phyloP scores from a whole-genome alignment of 495 filamentous ascomycete genomes.

The Lasiosphaeris hirsuta region DNA sequence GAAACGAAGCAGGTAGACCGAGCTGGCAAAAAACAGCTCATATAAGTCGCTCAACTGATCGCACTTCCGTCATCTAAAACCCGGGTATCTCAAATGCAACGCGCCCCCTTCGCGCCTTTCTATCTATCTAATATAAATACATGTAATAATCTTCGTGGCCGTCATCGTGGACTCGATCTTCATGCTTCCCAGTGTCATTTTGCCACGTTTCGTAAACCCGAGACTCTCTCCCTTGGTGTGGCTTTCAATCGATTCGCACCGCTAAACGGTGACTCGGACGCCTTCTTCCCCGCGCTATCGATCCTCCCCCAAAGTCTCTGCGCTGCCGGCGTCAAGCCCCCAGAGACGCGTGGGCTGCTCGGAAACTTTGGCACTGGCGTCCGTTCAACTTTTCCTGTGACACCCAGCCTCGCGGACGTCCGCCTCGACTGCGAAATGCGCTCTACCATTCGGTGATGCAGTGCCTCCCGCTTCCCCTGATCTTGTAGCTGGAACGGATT shows the following conservation, averaged over 20 bases:
- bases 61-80: background rate
- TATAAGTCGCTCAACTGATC: background rate
- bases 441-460: slow-evolving; percentile 92
- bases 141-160: background rate
- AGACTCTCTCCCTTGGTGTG: slow-evolving; percentile 21
- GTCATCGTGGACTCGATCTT: background rate
- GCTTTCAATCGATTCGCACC: slow-evolving; percentile 15
- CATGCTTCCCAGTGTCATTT: background rate
- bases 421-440: slow-evolving; percentile 71
- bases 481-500: slow-evolving; percentile 83
- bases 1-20: no score
- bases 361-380: slow-evolving; percentile 69
- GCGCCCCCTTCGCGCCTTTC: background rate
- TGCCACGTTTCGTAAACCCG: slow-evolving; percentile 22
- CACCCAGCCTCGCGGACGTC: slow-evolving; percentile 41
- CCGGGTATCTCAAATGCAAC: slow-evolving; percentile 9
- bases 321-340: slow-evolving; percentile 72
- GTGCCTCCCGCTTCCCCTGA: slow-evolving; percentile 71
- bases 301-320: slow-evolving; percentile 71
- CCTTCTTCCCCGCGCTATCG: slow-evolving; percentile 49
- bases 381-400: slow-evolving; percentile 54
- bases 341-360: slow-evolving; percentile 65
- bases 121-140: background rate
- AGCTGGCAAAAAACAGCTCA: no score
- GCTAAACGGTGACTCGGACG: slow-evolving; percentile 49